phyloP scores from a whole-genome alignment of 345 rosid species.

The Lepidium sativum region DNA sequence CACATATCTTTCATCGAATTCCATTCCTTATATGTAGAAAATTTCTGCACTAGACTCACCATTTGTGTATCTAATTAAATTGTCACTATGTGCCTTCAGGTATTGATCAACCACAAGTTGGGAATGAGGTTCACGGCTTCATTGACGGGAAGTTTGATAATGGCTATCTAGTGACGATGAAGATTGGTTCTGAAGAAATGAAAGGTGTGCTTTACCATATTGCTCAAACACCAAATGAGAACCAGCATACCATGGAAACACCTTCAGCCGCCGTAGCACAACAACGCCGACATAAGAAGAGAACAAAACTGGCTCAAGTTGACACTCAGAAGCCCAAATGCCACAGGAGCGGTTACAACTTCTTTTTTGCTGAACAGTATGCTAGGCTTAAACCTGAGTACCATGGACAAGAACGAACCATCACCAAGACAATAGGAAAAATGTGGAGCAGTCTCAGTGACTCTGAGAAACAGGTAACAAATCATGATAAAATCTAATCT shows the following conservation, averaged over 20 bases:
- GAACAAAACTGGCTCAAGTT: constrained; percentile 34
- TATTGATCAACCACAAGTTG: constrained; percentile 18
- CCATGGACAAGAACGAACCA: constrained; percentile 48
- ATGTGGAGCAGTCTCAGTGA: constrained; percentile 65
- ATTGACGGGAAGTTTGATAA: constrained; percentile 83
- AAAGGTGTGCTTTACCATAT: constrained; percentile 80
- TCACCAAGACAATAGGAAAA: constrained; percentile 57
- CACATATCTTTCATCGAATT: neutral
- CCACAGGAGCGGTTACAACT: constrained; percentile 70
- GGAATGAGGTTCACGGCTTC: constrained; percentile 49
- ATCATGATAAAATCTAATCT: neutral
- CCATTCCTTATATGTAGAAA: neutral
- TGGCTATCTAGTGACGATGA: constrained; percentile 75
- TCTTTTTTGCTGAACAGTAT: constrained; percentile 63
- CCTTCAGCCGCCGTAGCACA: constrained; percentile 8
- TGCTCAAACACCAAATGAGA: constrained; percentile 25
- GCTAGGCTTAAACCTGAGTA: constrained; percentile 50
- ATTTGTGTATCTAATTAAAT: neutral
- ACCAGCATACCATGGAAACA: constrained; percentile 15
- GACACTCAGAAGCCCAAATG: constrained; percentile 65
- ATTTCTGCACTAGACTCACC: neutral
- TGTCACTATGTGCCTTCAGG: neutral
- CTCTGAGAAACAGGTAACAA: constrained; percentile 58
- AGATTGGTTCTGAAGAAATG: constrained; percentile 45
- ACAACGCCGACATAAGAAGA: constrained; percentile 40